phyloP scores from a whole-genome alignment of 768 basidiomycete species.

The Amanita inopinata region DNA sequence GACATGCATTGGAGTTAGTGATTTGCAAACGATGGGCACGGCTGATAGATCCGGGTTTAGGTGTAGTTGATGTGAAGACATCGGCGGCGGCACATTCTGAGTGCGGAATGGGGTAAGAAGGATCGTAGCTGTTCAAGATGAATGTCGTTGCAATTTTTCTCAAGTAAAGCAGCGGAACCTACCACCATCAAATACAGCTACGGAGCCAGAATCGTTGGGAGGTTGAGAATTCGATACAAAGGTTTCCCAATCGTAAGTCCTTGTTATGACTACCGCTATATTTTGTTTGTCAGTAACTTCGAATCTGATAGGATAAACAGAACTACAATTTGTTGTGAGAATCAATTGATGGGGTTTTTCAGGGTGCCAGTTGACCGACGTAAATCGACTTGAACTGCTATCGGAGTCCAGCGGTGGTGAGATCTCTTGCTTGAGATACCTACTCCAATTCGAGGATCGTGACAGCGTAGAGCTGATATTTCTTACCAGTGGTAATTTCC shows the following conservation, averaged over 20 bases:
- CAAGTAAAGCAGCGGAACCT: conserved; percentile 18
- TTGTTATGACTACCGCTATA: conserved; percentile 46
- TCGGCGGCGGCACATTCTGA: conserved; percentile 97
- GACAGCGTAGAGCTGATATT: background rate
- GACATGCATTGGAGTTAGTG: conserved; percentile 54
- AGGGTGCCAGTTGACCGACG: conserved; percentile 78
- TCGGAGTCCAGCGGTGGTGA: conserved; percentile 23
- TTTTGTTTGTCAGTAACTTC: conserved; percentile 3
- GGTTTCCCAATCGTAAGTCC: conserved; percentile 74
- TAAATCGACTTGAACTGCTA: conserved; percentile 46
- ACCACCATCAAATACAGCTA: conserved; percentile 89
- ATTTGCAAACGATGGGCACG: conserved; percentile 10
- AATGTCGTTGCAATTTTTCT: conserved; percentile 4
- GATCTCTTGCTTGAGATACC: conserved; percentile 93
- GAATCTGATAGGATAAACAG: background rate
- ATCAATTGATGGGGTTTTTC: conserved; percentile 61
- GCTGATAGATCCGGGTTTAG: conserved; percentile 17
- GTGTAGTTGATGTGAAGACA: conserved; percentile 57
- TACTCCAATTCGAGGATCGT: conserved; percentile 16
- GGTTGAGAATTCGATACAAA: conserved; percentile 45
- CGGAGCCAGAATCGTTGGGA: conserved; percentile 73
- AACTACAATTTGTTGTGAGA: conserved; percentile 57
- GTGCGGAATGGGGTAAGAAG: conserved; percentile 88
- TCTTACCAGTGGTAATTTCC: conserved; percentile 89
- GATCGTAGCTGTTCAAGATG: conserved; percentile 40